Conservation (phyloP, 352 stramenopile genomes). For the Hyaloperonospora arabidopsidis region DNA sequence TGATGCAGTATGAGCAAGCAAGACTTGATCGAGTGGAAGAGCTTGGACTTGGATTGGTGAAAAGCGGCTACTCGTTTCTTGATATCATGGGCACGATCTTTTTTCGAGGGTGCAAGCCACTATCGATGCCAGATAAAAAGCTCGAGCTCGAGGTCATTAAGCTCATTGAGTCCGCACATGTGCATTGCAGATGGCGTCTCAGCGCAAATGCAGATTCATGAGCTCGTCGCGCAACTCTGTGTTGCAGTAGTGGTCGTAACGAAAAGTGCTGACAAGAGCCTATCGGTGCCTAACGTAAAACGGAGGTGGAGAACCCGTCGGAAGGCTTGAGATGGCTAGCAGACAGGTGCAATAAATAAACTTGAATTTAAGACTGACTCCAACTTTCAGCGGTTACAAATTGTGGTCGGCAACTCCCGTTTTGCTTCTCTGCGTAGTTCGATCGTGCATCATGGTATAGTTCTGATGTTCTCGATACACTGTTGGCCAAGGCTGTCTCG, state of each 20-base stretch:
- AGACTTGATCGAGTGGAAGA: constrained; percentile 83
- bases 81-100: constrained; percentile 98
- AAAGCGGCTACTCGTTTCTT: constrained; percentile 90
- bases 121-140: constrained; percentile 69
- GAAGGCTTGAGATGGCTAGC: no score
- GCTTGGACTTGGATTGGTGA: constrained; percentile 60
- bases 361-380: no score
- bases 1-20: constrained; percentile 58
- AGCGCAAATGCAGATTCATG: constrained; percentile 91
- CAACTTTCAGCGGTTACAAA: no score
- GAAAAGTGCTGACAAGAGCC: no score
- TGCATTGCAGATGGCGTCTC: constrained; percentile 90
- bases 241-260: constrained; percentile 23
- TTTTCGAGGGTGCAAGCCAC: constrained; percentile 92
- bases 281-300: no score
- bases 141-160: constrained; percentile 89
- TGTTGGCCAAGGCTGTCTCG: no score
- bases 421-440: no score
- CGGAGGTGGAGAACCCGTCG: no score
- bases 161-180: constrained; percentile 89
- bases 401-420: no score
- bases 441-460: no score
- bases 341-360: no score
- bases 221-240: constrained; percentile 80
- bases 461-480: no score